Evolutionary conservation across 768 basidiomycete species (phyloP).

Genomic region (Sarcodon aspratus): DNA sequence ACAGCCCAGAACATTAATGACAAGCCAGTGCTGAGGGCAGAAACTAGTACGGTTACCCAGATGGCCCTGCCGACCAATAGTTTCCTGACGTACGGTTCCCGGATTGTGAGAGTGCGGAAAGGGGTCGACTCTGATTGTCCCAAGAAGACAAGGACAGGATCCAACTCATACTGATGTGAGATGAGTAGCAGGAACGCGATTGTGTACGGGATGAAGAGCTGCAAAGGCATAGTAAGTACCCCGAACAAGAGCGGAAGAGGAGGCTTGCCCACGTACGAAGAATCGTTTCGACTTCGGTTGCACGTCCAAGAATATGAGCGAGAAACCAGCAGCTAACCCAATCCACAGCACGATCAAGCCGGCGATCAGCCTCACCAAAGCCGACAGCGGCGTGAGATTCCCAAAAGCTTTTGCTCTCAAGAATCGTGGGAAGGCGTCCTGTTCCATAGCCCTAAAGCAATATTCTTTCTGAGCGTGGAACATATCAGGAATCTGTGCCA

Average conservation of each 20-base stretch:
- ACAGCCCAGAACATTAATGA: slow-evolving; percentile 95
- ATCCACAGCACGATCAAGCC: slow-evolving; percentile 89
- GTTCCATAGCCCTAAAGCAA: slow-evolving; percentile 92
- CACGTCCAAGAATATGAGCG: slow-evolving; percentile 88
- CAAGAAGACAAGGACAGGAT: slow-evolving; percentile 90
- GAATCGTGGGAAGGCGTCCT: slow-evolving; percentile 91
- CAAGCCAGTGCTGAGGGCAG: slow-evolving; percentile 63
- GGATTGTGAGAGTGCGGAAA: slow-evolving; percentile 85
- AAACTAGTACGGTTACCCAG: slow-evolving; percentile 80
- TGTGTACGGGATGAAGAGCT: slow-evolving; percentile 94
- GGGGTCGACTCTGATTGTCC: slow-evolving; percentile 94
- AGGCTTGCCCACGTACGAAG: slow-evolving; percentile 59
- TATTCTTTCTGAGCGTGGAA: slow-evolving; percentile 98
- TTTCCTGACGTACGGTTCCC: slow-evolving; percentile 91
- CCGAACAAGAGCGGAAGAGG: neutral
- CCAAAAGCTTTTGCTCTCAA: slow-evolving; percentile 96
- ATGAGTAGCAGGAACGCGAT: slow-evolving; percentile 85
- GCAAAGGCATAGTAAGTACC: slow-evolving; percentile 2
- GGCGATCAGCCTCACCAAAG: slow-evolving; percentile 73
- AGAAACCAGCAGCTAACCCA: slow-evolving; percentile 84
- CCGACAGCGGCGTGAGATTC: slow-evolving; percentile 87
- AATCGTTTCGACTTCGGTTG: slow-evolving; percentile 87
- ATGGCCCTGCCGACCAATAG: slow-evolving; percentile 82
- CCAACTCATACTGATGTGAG: slow-evolving; percentile 94
- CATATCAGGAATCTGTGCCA: slow-evolving; percentile 92